These are phyloP conservation scores for Diaporthe caulivora DNA, from an alignment of 2,329 filamentous ascomycete species.

Conservation along the genomic window DNA sequence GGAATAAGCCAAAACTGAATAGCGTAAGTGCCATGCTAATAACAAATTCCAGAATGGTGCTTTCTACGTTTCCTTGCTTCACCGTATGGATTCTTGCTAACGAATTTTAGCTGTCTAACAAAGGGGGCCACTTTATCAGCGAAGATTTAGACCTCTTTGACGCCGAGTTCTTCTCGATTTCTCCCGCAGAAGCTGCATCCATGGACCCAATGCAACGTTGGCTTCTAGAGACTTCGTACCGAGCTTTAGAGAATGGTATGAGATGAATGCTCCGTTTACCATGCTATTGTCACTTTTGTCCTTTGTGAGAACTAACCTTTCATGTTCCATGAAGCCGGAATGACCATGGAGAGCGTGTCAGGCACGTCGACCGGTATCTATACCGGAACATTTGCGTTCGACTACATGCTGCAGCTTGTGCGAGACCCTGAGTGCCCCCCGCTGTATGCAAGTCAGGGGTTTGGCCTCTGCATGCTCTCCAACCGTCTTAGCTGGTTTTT, in stretches of 20 bases:
- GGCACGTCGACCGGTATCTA: slow-evolving; percentile 50
- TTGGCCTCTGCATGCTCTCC: slow-evolving; percentile 26
- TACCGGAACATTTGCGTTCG: slow-evolving; percentile 49
- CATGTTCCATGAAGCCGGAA: slow-evolving; percentile 42
- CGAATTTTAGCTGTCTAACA: not conserved
- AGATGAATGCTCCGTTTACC: not conserved
- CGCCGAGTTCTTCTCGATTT: not conserved
- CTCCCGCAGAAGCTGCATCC: not conserved
- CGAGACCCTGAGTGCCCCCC: slow-evolving; percentile 39
- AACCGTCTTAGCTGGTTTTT: not conserved
- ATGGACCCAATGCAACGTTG: not conserved
- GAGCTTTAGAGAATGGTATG: not conserved
- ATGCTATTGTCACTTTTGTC: not conserved
- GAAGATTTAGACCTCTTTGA: not conserved
- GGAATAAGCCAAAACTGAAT: not conserved
- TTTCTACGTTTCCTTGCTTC: no score
- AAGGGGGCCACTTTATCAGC: not conserved
- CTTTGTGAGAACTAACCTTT: not conserved
- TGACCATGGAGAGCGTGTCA: slow-evolving; percentile 43
- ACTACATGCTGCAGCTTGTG: slow-evolving; percentile 43
- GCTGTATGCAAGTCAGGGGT: slow-evolving; percentile 50
- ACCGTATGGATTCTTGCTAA: not conserved
- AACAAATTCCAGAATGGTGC: not conserved
- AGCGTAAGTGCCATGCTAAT: not conserved
- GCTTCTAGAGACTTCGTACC: not conserved